These are phyloP conservation scores for Hypoxylon trugodes DNA, from an alignment of 495 filamentous ascomycete genomes.

Conservation along the genomic window DNA sequence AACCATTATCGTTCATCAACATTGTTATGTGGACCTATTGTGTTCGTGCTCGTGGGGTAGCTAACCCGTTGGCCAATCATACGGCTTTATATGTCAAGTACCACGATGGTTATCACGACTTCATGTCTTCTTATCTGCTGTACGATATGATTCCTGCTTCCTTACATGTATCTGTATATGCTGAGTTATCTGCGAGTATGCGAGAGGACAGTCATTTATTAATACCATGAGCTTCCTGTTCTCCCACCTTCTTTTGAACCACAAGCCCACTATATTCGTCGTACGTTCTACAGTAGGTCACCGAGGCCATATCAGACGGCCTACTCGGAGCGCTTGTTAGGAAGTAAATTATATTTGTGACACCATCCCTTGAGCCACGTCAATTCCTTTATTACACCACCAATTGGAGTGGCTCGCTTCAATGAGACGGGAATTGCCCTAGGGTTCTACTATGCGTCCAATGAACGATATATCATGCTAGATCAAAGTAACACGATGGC, in stretches of 20 bases:
- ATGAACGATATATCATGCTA: neutral
- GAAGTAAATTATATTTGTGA: neutral
- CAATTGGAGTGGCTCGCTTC: no score
- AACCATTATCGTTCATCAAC: no score
- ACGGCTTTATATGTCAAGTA: neutral
- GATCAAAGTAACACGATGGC: neutral
- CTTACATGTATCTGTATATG: neutral
- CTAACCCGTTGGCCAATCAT: neutral
- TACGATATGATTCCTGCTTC: neutral
- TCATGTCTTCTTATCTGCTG: neutral
- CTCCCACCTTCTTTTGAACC: neutral
- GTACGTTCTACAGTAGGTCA: neutral
- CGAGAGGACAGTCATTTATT: neutral
- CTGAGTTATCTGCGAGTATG: neutral
- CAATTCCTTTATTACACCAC: no score
- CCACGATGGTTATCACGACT: slow-evolving; percentile 3
- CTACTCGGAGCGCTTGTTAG: neutral
- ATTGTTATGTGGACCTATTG: neutral
- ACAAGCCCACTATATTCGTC: neutral
- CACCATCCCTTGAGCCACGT: neutral
- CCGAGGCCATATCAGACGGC: neutral
- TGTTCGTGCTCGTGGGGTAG: neutral
- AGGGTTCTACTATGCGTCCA: no score
- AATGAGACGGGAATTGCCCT: neutral
- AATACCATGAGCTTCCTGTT: neutral